phyloP scores from a whole-genome alignment of 768 basidiomycete species.

The Boletus speciosus region DNA sequence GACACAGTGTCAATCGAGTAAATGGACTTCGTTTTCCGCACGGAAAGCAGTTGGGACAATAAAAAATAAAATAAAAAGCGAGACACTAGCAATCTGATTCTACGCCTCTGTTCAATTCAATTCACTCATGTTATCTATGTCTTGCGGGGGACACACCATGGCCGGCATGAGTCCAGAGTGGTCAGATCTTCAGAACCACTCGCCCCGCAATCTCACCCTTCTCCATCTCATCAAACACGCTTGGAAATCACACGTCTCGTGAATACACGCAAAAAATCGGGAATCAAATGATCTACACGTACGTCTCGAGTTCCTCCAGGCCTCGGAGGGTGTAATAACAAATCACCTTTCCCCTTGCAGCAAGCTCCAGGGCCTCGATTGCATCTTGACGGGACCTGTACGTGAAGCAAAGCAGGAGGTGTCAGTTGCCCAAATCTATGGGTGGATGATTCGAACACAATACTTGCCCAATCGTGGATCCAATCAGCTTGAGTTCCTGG shows the following conservation, averaged over 20 bases:
- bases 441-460: background rate
- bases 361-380: conserved; percentile 44
- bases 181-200: conserved; percentile 15
- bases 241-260: background rate
- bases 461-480: conserved; percentile 20
- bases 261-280: background rate
- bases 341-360: conserved; percentile 40
- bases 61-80: background rate
- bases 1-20: background rate
- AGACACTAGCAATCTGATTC: background rate
- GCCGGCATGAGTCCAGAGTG: background rate
- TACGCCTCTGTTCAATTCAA: background rate
- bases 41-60: too few relatives aligned
- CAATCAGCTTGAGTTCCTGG: conserved; percentile 24
- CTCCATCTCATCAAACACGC: conserved; percentile 21
- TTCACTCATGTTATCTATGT: background rate
- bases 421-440: background rate
- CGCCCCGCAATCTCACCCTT: conserved; percentile 16
- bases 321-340: conserved; percentile 24
- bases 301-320: conserved; percentile 30
- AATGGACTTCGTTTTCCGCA: background rate
- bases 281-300: background rate
- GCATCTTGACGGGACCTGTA: conserved; percentile 42
- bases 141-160: background rate
- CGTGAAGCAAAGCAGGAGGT: background rate